Conservation (phyloP, 148 eudicot genomes). For the Diospyros lotus region DNA sequence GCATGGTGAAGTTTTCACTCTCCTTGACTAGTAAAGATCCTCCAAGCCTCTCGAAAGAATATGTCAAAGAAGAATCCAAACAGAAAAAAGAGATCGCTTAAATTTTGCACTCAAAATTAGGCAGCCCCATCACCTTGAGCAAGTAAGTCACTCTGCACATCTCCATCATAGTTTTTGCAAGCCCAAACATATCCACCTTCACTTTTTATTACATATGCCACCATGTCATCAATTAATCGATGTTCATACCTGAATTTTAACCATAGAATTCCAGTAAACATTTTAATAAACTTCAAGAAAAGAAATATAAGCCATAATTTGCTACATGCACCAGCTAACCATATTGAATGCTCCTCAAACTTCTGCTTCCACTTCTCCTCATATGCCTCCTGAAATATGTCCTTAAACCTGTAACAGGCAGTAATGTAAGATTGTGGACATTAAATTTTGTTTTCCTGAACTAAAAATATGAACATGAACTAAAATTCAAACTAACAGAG, state of each 20-base stretch:
- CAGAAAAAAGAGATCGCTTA: background rate
- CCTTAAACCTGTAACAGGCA: constrained; percentile 53
- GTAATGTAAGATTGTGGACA: background rate
- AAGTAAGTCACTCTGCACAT: constrained; percentile 77
- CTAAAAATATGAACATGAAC: background rate
- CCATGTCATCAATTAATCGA: constrained; percentile 83
- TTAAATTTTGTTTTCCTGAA: background rate
- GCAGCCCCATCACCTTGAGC: constrained; percentile 55
- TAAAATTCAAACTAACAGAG: background rate
- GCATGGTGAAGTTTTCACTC: background rate
- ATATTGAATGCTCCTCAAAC: constrained; percentile 71
- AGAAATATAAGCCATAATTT: background rate
- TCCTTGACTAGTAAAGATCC: background rate
- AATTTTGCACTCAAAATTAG: background rate
- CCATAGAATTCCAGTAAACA: constrained; percentile 3
- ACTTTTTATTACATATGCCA: constrained; percentile 69
- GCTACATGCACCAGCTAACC: constrained; percentile 29
- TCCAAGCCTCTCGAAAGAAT: background rate
- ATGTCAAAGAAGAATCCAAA: background rate
- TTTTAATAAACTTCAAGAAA: constrained; percentile 7
- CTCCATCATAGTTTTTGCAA: constrained; percentile 81
- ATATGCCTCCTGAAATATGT: constrained; percentile 71
- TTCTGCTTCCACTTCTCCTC: constrained; percentile 67
- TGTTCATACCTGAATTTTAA: constrained; percentile 62
- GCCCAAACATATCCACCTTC: constrained; percentile 87